Conservation (phyloP, 2,329 filamentous ascomycete genomes). For the Chaetomium olivaceum region DNA sequence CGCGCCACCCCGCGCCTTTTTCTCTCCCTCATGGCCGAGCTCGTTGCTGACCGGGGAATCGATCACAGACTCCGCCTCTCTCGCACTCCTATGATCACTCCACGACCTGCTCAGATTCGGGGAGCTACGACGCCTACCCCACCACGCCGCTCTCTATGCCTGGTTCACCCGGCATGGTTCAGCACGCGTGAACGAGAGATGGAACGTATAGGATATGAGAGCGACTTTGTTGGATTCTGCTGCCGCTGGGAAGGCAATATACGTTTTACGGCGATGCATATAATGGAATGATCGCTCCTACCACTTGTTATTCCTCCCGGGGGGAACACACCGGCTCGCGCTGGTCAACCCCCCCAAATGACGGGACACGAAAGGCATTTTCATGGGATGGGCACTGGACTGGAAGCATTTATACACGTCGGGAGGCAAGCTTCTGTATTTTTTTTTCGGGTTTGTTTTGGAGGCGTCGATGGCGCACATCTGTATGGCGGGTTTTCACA, state of each 20-base stretch:
- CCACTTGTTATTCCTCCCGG: neutral
- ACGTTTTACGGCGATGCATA: conserved; percentile 12
- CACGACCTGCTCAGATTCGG: conserved; percentile 58
- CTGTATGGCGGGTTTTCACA: neutral
- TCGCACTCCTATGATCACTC: conserved; percentile 73
- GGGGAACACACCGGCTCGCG: neutral
- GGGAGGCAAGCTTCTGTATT: neutral
- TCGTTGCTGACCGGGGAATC: conserved; percentile 51
- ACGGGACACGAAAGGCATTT: conserved; percentile 12
- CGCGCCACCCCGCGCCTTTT: conserved; percentile 39
- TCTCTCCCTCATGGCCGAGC: conserved; percentile 20
- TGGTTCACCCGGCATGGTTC: conserved; percentile 60
- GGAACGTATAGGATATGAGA: neutral
- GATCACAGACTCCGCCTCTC: conserved; percentile 71
- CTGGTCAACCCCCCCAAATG: neutral
- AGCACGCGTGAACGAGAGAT: conserved; percentile 28
- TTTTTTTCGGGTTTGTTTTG: neutral
- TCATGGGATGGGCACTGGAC: neutral
- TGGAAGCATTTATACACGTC: conserved; percentile 8
- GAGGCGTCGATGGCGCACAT: conserved; percentile 10
- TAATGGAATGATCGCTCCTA: neutral
- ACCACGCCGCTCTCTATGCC: conserved; percentile 74
- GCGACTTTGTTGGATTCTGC: neutral
- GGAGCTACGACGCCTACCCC: conserved; percentile 65
- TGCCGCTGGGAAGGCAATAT: conserved; percentile 18